A percentile compares a stretch with the other conserved stretches of the same genome.
Conservation (phyloP, 2,329 filamentous ascomycete species). For the Plectosphaerella sp. region DNA sequence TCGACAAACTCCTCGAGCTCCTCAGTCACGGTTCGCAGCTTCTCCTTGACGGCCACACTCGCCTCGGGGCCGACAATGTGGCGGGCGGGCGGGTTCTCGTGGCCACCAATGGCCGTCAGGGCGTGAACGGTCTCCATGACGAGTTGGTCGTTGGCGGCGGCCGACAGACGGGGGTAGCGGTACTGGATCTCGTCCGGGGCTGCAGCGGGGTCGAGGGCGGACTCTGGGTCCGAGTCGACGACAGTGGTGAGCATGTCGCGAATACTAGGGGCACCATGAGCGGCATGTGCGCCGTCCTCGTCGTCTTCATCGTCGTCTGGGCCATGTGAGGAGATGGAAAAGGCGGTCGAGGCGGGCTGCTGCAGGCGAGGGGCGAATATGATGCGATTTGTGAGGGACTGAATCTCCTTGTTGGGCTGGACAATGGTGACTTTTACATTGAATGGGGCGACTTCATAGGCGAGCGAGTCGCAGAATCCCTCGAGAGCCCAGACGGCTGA, state of each 20-base stretch:
- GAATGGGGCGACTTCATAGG: slow-evolving; percentile 95
- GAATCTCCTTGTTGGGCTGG: slow-evolving; percentile 91
- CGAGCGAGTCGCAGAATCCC: slow-evolving; percentile 90
- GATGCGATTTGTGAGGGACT: slow-evolving; percentile 80
- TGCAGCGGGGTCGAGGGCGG: slow-evolving; percentile 35
- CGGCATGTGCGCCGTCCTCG: slow-evolving; percentile 14
- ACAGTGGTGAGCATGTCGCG: slow-evolving; percentile 79
- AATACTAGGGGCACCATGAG: slow-evolving; percentile 58
- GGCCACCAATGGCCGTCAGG: slow-evolving; percentile 84
- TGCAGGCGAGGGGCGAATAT: slow-evolving; percentile 75
- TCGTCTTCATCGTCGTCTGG: not conserved
- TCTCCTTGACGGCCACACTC: slow-evolving; percentile 84
- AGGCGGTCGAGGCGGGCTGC: slow-evolving; percentile 51
- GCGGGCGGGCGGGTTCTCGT: slow-evolving; percentile 89
- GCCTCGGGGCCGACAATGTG: slow-evolving; percentile 94
- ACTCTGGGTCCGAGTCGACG: slow-evolving; percentile 70
- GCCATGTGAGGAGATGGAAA: slow-evolving; percentile 41
- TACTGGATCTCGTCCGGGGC: slow-evolving; percentile 44
- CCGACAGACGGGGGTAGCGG: slow-evolving; percentile 70
- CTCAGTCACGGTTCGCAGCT: slow-evolving; percentile 92
- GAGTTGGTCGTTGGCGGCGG: slow-evolving; percentile 64
- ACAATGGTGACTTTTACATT: slow-evolving; percentile 96
- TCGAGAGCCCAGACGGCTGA: slow-evolving; percentile 93
- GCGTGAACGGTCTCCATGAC: slow-evolving; percentile 89
- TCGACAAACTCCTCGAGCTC: slow-evolving; percentile 96